phyloP scores from a whole-genome alignment of 768 basidiomycete species.

The Tephrocybe sp. region DNA sequence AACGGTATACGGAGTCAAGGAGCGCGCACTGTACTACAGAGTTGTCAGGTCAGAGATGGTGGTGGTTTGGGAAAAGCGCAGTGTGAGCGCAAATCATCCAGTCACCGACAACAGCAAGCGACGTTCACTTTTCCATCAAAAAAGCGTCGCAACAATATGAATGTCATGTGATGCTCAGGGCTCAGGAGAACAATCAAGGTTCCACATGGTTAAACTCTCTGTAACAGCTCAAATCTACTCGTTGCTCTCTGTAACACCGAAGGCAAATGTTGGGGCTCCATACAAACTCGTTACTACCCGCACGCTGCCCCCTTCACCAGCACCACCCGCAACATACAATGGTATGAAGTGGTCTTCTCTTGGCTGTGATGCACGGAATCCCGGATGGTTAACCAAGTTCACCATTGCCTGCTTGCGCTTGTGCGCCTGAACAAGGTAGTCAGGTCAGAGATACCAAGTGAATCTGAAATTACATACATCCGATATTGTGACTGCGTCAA shows the following conservation, averaged over 20 bases:
- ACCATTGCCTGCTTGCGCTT: constrained; percentile 55
- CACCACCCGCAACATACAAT: constrained; percentile 73
- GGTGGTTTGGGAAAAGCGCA: constrained; percentile 9
- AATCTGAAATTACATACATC: constrained; percentile 33
- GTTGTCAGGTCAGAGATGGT: constrained; percentile 5
- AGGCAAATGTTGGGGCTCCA: constrained; percentile 64
- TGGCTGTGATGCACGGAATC: constrained; percentile 70
- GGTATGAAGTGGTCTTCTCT: constrained; percentile 82
- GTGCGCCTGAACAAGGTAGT: constrained; percentile 33
- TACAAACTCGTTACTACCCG: constrained; percentile 50
- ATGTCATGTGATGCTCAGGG: constrained; percentile 12
- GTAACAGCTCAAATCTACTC: no score
- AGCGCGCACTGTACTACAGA: constrained; percentile 16
- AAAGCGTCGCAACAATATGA: constrained; percentile 8
- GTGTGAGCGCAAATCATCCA: constrained; percentile 8
- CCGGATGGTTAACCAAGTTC: constrained; percentile 50
- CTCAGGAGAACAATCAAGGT: background rate
- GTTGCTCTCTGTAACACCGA: constrained; percentile 37
- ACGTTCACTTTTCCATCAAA: constrained; percentile 13
- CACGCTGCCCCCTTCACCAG: constrained; percentile 54
- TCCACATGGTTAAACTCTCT: background rate
- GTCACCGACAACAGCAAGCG: constrained; percentile 13
- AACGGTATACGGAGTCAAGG: background rate
- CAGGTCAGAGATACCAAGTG: background rate
- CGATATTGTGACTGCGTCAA: constrained; percentile 46